A percentile compares a stretch with the other conserved stretches of the same genome.
Evolutionary conservation across 163 green algal genomes (phyloP).

Genomic region (Coccomyxa subellipsoidea): DNA sequence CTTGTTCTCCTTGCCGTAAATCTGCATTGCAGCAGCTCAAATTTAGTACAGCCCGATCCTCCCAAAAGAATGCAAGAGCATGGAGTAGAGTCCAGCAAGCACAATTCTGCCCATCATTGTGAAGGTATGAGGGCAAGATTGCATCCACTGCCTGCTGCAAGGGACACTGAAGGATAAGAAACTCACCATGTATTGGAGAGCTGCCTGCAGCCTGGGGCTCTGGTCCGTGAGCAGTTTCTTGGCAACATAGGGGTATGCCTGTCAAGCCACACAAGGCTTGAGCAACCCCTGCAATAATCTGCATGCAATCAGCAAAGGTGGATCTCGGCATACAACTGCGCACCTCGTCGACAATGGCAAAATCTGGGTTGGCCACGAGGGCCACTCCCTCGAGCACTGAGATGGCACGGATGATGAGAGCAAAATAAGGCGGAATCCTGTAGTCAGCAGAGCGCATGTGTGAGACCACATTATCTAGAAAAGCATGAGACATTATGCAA

Average conservation of each 20-base stretch:
- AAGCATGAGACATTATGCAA: not conserved
- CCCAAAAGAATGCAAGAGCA: no score
- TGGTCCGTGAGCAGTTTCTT: slow-evolving; percentile 90
- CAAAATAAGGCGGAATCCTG: not conserved
- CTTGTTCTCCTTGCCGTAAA: slow-evolving; percentile 76
- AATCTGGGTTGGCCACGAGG: slow-evolving; percentile 85
- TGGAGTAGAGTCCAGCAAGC: no score
- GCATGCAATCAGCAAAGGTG: not conserved
- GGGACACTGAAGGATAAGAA: no score
- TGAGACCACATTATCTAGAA: not conserved
- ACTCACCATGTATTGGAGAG: slow-evolving; percentile 85
- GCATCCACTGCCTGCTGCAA: no score
- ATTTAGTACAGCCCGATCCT: not conserved
- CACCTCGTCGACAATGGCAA: slow-evolving; percentile 93
- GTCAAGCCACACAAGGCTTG: no score
- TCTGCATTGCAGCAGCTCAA: slow-evolving; percentile 15
- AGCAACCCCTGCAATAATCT: not conserved
- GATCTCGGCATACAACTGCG: no score
- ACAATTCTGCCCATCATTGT: no score
- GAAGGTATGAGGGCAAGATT: no score
- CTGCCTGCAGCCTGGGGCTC: slow-evolving; percentile 73
- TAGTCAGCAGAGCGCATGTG: not conserved
- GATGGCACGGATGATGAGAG: slow-evolving; percentile 96
- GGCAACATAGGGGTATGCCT: slow-evolving; percentile 95
- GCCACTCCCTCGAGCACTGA: slow-evolving; percentile 91